These are phyloP conservation scores for Gossypium bickii DNA, from an alignment of 345 rosid genomes.

Conservation along the genomic window DNA sequence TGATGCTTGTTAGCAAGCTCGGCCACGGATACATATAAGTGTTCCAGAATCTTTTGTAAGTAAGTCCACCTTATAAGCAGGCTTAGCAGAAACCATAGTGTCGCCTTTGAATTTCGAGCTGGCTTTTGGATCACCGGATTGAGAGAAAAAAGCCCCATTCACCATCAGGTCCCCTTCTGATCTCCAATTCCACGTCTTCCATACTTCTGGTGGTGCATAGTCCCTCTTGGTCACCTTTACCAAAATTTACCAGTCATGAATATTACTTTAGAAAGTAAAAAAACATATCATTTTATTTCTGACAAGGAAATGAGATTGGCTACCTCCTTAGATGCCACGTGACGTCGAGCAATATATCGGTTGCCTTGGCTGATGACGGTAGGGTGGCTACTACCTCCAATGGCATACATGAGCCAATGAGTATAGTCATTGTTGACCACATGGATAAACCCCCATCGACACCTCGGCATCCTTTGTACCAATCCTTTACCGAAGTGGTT, in stretches of 20 bases:
- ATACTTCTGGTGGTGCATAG: slow-evolving; percentile 29
- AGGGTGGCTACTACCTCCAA: slow-evolving; percentile 43
- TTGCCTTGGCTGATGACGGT: slow-evolving; percentile 54
- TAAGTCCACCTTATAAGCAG: not conserved
- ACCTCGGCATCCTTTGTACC: no score
- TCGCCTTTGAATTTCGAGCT: slow-evolving; percentile 1
- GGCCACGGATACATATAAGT: not conserved
- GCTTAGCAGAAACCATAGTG: not conserved
- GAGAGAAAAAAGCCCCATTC: slow-evolving; percentile 34
- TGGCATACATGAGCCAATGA: slow-evolving; percentile 35
- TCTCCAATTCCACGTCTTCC: slow-evolving; percentile 67
- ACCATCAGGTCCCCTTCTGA: slow-evolving; percentile 19
- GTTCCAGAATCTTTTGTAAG: not conserved
- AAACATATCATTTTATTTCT: not conserved
- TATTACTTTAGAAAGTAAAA: not conserved
- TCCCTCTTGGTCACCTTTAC: slow-evolving; percentile 55
- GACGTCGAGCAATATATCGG: slow-evolving; percentile 39
- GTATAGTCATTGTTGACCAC: no score
- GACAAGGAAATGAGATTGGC: not conserved
- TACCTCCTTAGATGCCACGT: slow-evolving; percentile 42
- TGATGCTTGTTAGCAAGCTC: not conserved
- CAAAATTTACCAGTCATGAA: not conserved
- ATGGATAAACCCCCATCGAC: no score
- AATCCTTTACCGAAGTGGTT: not conserved
- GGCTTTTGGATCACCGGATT: slow-evolving; percentile 2